phyloP scores from a whole-genome alignment of 345 rosid genomes.

The Turritis glabra region DNA sequence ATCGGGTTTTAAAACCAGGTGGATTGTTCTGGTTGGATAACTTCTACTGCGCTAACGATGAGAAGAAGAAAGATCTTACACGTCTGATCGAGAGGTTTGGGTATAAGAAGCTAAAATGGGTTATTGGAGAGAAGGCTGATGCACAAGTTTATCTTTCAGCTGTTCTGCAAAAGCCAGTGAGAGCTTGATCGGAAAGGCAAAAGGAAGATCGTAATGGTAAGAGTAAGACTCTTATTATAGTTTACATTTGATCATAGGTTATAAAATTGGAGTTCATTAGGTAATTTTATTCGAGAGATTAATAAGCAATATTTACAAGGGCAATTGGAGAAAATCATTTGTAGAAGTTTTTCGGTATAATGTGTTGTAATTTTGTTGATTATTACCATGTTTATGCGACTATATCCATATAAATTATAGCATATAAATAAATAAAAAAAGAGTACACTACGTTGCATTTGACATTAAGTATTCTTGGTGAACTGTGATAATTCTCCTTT shows the following conservation, averaged over 20 bases:
- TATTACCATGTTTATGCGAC: background rate
- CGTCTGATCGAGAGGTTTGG: constrained; percentile 80
- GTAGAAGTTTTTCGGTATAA: constrained; percentile 1
- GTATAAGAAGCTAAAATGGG: constrained; percentile 96
- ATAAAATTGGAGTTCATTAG: constrained; percentile 14
- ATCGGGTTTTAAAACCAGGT: constrained; percentile 76
- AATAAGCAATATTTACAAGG: constrained; percentile 27
- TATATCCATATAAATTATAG: background rate
- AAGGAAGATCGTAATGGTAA: constrained; percentile 3
- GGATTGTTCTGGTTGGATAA: constrained; percentile 93
- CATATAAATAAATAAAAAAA: background rate
- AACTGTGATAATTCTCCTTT: background rate
- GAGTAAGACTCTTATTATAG: constrained; percentile 14
- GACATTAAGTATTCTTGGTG: background rate
- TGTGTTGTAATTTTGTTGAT: constrained; percentile 11
- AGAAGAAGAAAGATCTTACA: constrained; percentile 70
- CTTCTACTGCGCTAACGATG: constrained; percentile 63
- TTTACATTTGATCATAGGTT: constrained; percentile 27
- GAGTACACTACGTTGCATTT: background rate
- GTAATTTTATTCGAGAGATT: constrained; percentile 8
- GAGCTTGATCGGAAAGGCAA: constrained; percentile 41
- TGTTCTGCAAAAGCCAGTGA: constrained; percentile 88
- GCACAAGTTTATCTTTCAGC: constrained; percentile 73
- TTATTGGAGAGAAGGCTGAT: constrained; percentile 77
- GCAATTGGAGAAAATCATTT: background rate